Percentiles rank a stretch among this genome's conserved stretches.
Evolutionary conservation across 805 yeast genomes (phyloP).

Genomic region (Ogataea siamensis): DNA sequence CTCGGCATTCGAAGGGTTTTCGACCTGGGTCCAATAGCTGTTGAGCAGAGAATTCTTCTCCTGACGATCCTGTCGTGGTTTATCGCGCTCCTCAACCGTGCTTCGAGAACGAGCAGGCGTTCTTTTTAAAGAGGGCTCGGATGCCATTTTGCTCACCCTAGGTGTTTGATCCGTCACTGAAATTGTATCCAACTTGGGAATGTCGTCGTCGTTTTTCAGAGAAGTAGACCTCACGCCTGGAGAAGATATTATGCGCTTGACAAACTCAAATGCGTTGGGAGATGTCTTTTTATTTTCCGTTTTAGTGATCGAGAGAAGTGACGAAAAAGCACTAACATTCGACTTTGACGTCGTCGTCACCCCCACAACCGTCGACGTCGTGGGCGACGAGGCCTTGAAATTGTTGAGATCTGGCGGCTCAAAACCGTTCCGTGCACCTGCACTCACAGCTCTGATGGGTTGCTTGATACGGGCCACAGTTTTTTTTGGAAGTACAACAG

Average conservation of each 20-base stretch:
- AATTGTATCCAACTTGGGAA: constrained; percentile 20
- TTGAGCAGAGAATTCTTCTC: constrained; percentile 20
- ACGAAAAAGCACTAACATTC: constrained; percentile 39
- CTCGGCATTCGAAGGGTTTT: constrained; percentile 74
- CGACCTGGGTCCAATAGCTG: constrained; percentile 59
- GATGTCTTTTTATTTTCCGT: constrained; percentile 21
- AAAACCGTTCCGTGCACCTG: constrained; percentile 17
- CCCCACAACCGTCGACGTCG: constrained; percentile 36
- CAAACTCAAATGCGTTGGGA: constrained; percentile 31
- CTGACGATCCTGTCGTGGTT: constrained; percentile 3
- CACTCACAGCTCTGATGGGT: constrained; percentile 5
- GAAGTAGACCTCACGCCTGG: constrained; percentile 17
- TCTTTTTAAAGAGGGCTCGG: constrained; percentile 4
- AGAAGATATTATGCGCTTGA: constrained; percentile 34
- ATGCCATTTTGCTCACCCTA: constrained; percentile 5
- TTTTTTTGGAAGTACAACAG: constrained; percentile 2
- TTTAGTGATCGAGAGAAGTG: constrained; percentile 36
- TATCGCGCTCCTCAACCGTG: constrained; percentile 10
- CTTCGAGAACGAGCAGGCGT: constrained; percentile 7
- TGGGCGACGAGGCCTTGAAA: constrained; percentile 30
- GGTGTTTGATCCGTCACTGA: constrained; percentile 5
- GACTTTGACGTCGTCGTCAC: constrained; percentile 36
- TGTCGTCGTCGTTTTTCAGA: constrained; percentile 16
- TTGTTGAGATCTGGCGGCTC: constrained; percentile 24
- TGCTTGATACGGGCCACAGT: constrained; percentile 1